Evolutionary conservation across 768 basidiomycete species (phyloP), one percentile per base, ranked within the genome.

Genomic region (Brasilioporus rufonigricans): DNA sequence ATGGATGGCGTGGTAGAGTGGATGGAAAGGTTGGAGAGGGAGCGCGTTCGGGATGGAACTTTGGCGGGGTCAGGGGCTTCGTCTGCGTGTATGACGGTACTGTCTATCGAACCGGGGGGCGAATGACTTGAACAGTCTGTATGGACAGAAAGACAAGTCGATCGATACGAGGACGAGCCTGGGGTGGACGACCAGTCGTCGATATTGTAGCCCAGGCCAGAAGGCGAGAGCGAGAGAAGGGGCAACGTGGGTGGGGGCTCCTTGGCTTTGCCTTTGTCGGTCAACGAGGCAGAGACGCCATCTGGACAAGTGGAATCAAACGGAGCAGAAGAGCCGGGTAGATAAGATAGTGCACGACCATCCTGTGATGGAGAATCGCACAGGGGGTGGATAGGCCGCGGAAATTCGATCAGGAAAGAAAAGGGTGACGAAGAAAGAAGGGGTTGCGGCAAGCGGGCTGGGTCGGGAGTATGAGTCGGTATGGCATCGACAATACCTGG

Each of bases 231-330:
- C 31, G 77, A 72, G 55, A 89, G 74, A 57, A 87, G 86, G 55
- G 88, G 86, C 56, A 89, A 76, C 65, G 76, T 75, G 54, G 87
- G 84, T 44, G 85, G 80, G 32, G 65, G 55, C 65, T 76, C 73
- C 61, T 65, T 71, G 50, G 76, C 84, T 71, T 80, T 87, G 62
- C 78, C 83, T 72, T 86, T 90, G 63, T 62, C 66, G 58, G 55
- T 41, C 59, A 71, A 67, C 21, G 71, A 63, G 67, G 67, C 61
- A 61, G 50, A 26, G 35, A 49, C 35, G 32, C 43, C 49, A 27
- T 64, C 57, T 33, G 26, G 32, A n/a, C 56, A 56, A 48, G 36
- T 12, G 44, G 18, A 56, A 47, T 61, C 45, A 48, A 49, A 57
- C 46, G 57, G 48, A 45, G 14, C 19, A n/a, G 66, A 56, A 44